A percentile compares a stretch with the other conserved stretches of the same genome.
phyloP scores from a whole-genome alignment of 495 filamentous ascomycete genomes.

The Lasiosphaeris hirsuta region DNA sequence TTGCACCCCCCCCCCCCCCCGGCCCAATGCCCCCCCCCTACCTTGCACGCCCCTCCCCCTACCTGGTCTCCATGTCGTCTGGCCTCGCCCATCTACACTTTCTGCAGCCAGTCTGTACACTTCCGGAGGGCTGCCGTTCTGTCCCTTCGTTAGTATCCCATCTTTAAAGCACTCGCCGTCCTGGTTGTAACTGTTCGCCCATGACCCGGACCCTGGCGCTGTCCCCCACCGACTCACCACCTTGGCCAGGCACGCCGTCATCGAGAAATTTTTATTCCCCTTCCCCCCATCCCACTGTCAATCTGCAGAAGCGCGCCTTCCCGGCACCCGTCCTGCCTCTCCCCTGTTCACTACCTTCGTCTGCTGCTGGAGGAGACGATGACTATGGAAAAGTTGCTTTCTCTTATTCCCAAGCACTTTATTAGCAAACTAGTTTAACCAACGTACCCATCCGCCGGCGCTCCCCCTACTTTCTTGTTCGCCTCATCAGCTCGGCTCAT shows the following conservation, averaged over 20 bases:
- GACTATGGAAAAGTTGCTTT: slow-evolving; percentile 40
- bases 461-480: slow-evolving; percentile 30
- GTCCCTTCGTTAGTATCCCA: slow-evolving; percentile 19
- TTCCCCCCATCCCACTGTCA: slow-evolving; percentile 18
- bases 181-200: slow-evolving; percentile 14
- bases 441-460: slow-evolving; percentile 40
- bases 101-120: slow-evolving; percentile 23
- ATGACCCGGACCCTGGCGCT: slow-evolving; percentile 28
- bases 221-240: slow-evolving; percentile 27
- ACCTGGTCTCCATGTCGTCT: slow-evolving; percentile 8
- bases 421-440: slow-evolving; percentile 36
- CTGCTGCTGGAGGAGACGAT: slow-evolving; percentile 33
- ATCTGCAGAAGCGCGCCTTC: slow-evolving; percentile 36
- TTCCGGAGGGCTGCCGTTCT: slow-evolving; percentile 17
- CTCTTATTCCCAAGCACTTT: slow-evolving; percentile 31
- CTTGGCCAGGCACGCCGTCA: slow-evolving; percentile 23
- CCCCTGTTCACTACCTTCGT: slow-evolving; percentile 31
- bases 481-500: slow-evolving; percentile 29
- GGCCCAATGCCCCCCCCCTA: too few relatives aligned
- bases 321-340: slow-evolving; percentile 38
- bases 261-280: slow-evolving; percentile 16
- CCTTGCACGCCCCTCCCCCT: slow-evolving; percentile 14
- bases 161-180: slow-evolving; percentile 20
- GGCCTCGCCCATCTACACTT: slow-evolving; percentile 16
- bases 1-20: slow-evolving; percentile 14